Percentiles rank a stretch among this genome's conserved stretches.
These are phyloP conservation scores for Oxyria digyna DNA, from an alignment of 148 eudicot species.

Conservation along the genomic window DNA sequence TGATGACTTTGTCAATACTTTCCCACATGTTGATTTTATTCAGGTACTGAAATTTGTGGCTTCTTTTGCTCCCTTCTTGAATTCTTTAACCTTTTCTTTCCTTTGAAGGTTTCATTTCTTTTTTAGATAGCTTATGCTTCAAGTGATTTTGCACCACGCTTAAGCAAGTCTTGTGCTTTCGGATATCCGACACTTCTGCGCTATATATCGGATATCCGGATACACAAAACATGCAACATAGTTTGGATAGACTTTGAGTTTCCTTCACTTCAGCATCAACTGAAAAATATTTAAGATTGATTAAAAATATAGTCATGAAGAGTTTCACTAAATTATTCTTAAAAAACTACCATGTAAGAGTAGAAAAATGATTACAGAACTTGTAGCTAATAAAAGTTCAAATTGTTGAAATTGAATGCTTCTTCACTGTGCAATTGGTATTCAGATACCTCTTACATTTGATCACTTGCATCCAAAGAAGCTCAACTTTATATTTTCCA, in stretches of 20 bases:
- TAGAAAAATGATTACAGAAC: background rate
- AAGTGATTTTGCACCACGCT: no score
- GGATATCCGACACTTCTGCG: no score
- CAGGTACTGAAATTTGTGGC: slow-evolving; percentile 36
- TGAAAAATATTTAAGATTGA: background rate
- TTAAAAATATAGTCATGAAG: no score
- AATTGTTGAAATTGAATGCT: background rate
- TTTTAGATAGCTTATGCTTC: background rate
- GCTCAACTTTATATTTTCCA: background rate
- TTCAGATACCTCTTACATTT: background rate
- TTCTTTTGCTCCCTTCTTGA: background rate
- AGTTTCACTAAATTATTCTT: no score
- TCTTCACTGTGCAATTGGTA: background rate
- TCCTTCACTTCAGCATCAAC: background rate
- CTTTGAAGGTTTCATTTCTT: slow-evolving; percentile 1
- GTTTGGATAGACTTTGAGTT: background rate
- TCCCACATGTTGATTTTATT: slow-evolving; percentile 80
- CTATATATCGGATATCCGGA: no score
- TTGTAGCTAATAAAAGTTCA: background rate
- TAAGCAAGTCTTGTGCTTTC: no score
- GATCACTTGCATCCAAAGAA: background rate
- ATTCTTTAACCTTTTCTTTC: background rate
- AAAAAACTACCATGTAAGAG: no score
- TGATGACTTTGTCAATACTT: slow-evolving; percentile 37
- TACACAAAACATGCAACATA: background rate